Percentiles rank a stretch among this genome's conserved stretches.
These are phyloP conservation scores for Apostasia shenzhenica DNA, from an alignment of 106 monocot genomes.

Conservation along the genomic window DNA sequence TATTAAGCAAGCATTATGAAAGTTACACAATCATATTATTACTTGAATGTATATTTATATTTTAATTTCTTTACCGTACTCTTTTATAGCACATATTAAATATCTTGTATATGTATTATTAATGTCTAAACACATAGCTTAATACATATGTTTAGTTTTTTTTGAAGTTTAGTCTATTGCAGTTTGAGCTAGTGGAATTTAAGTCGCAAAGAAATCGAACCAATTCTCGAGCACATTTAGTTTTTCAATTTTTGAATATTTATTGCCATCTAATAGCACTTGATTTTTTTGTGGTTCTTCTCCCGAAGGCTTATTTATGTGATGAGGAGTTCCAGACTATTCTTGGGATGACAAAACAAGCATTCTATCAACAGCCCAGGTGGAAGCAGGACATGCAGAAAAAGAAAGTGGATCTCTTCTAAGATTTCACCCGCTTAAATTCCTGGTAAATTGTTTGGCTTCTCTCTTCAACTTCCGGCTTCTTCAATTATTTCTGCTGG, in stretches of 20 bases:
- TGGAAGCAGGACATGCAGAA: conserved; percentile 97
- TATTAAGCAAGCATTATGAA: no score
- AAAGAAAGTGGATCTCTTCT: conserved; percentile 83
- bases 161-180: neutral
- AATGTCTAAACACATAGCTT: no score
- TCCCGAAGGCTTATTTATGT: conserved; percentile 54
- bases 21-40: no score
- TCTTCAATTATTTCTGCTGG: conserved; percentile 5
- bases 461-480: neutral
- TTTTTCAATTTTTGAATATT: no score
- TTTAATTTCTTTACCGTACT: no score
- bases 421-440: neutral
- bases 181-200: neutral
- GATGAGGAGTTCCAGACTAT: conserved; percentile 73
- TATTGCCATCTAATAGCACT: no score
- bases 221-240: no score
- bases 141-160: no score
- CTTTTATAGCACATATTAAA: no score
- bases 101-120: no score
- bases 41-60: no score
- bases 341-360: conserved; percentile 65
- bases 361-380: conserved; percentile 74
- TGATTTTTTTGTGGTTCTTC: neutral
- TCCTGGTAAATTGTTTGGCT: neutral
- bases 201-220: neutral